Evolutionary conservation across 768 basidiomycete species (phyloP).

Genomic region (Trametes meyenii): DNA sequence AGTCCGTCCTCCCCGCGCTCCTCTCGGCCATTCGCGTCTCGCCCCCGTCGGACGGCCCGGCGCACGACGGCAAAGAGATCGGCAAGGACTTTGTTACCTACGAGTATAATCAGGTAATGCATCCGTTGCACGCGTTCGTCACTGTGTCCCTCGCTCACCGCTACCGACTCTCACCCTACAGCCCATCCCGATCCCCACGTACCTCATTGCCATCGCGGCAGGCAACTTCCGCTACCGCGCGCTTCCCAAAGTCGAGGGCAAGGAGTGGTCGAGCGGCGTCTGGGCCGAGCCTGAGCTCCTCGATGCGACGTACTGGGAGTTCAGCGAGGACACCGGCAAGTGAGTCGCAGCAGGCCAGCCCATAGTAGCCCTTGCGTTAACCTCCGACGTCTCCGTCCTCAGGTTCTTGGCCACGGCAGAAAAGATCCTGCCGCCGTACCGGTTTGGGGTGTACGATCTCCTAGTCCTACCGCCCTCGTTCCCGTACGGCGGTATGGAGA

Average conservation of each 20-base stretch:
- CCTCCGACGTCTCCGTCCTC: neutral
- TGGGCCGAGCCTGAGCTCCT: conserved; percentile 91
- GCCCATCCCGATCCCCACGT: conserved; percentile 86
- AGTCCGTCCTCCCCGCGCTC: conserved; percentile 80
- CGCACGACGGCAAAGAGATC: conserved; percentile 72
- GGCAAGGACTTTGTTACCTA: conserved; percentile 78
- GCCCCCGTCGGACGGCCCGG: conserved; percentile 69
- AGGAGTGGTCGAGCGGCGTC: conserved; percentile 79
- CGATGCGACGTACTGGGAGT: conserved; percentile 82
- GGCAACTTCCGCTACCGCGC: conserved; percentile 79
- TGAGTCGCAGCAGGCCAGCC: conserved; percentile 31
- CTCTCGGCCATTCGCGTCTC: conserved; percentile 82
- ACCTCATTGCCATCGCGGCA: conserved; percentile 89
- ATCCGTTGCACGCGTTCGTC: neutral
- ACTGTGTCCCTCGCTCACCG: neutral
- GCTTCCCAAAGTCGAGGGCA: conserved; percentile 62
- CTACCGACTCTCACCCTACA: conserved; percentile 34
- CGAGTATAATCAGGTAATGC: conserved; percentile 69
- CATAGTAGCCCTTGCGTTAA: neutral
- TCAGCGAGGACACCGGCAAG: conserved; percentile 83
- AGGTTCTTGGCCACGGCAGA: conserved; percentile 83
- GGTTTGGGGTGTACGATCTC: conserved; percentile 87
- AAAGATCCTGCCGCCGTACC: conserved; percentile 71
- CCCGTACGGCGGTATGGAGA: conserved; percentile 95
- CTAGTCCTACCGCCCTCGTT: conserved; percentile 90